Conservation (phyloP, 2,329 filamentous ascomycete genomes). For the Alternaria sp. region DNA sequence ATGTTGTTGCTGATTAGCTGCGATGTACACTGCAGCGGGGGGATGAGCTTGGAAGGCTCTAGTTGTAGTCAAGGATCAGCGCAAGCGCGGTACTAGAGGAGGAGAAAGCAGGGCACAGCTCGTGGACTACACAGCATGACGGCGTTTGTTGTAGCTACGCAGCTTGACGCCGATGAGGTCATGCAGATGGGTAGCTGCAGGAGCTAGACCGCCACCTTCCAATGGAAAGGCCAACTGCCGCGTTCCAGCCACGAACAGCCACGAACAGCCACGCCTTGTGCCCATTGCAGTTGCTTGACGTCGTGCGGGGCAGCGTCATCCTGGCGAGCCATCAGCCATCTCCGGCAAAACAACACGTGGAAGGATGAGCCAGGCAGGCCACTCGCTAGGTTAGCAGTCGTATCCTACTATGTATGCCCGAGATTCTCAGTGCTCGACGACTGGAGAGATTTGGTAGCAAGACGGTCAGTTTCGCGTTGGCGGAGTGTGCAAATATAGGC, state of each 20-base stretch:
- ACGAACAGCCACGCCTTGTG: neutral
- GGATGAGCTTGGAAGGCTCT: conserved; percentile 12
- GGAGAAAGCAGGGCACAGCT: conserved; percentile 38
- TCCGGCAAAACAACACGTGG: neutral
- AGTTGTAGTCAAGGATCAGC: conserved; percentile 18
- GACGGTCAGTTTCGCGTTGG: neutral
- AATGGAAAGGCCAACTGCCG: conserved; percentile 23
- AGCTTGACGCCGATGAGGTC: conserved; percentile 28
- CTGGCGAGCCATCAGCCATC: conserved; percentile 14
- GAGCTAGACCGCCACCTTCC: conserved; percentile 28
- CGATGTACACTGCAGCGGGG: conserved; percentile 14
- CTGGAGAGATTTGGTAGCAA: neutral
- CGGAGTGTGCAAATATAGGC: conserved; percentile 7
- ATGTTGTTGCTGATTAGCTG: conserved; percentile 36
- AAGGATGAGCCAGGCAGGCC: neutral
- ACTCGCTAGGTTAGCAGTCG: neutral
- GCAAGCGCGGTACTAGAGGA: conserved; percentile 17
- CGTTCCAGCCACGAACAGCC: conserved; percentile 22
- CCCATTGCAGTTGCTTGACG: conserved; percentile 24
- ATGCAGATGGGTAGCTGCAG: conserved; percentile 26
- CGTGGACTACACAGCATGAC: conserved; percentile 27
- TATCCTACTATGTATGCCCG: too few relatives aligned
- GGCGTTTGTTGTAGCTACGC: conserved; percentile 25
- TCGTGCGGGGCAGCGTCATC: conserved; percentile 22
- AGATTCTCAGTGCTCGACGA: neutral